A percentile compares a stretch with the other conserved stretches of the same genome.
These are phyloP conservation scores for Hypoxylon lenormandii DNA, from an alignment of 495 filamentous ascomycete species.

Conservation along the genomic window DNA sequence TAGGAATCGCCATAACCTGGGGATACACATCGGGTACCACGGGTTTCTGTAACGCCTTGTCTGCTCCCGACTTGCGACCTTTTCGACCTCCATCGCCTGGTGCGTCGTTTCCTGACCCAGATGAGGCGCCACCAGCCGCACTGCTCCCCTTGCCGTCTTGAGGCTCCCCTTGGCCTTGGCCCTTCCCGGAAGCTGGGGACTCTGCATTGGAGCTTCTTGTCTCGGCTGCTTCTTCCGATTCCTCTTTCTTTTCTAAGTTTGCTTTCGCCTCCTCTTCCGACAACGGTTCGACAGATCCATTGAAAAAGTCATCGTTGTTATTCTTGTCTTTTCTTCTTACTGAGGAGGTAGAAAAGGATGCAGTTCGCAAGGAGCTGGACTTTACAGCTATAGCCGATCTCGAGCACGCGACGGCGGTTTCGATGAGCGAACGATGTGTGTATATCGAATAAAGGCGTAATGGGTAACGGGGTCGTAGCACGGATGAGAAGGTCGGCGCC, in stretches of 20 bases:
- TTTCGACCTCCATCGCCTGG: constrained; percentile 63
- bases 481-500: constrained; percentile 39
- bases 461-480: constrained; percentile 25
- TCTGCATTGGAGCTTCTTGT: constrained; percentile 57
- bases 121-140: constrained; percentile 55
- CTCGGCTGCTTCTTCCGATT: constrained; percentile 52
- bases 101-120: constrained; percentile 60
- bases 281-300: constrained; percentile 56
- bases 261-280: constrained; percentile 64
- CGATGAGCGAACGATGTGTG: constrained; percentile 27
- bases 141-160: constrained; percentile 60
- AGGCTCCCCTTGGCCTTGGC: constrained; percentile 52
- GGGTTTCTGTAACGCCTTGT: constrained; percentile 84
- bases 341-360: constrained; percentile 56
- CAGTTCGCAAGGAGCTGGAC: constrained; percentile 36
- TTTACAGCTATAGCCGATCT: constrained; percentile 36
- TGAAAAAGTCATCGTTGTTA: constrained; percentile 56
- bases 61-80: constrained; percentile 72
- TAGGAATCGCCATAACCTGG: constrained; percentile 98
- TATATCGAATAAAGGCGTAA: constrained; percentile 43
- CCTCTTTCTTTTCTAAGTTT: constrained; percentile 60
- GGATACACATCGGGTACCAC: constrained; percentile 94
- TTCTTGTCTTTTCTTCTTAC: constrained; percentile 58
- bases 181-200: constrained; percentile 46
- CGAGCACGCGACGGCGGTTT: constrained; percentile 29